Conservation (phyloP, 129 eudicot species). For the Solidago caesia region DNA sequence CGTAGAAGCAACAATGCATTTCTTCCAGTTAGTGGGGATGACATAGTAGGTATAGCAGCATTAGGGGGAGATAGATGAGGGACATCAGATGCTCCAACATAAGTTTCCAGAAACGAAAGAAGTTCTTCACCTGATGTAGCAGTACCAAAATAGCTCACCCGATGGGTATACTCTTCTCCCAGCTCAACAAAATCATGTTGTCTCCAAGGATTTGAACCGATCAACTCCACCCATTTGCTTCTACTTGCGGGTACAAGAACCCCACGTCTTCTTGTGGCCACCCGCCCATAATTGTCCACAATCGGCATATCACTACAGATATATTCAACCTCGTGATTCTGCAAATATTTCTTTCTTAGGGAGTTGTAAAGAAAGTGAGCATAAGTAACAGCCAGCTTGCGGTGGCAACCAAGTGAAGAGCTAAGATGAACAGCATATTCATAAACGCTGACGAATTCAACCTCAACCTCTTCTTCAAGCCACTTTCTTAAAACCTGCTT, state of each 20-base stretch:
- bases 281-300: slow-evolving; percentile 39
- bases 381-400: slow-evolving; percentile 34
- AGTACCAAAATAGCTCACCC: slow-evolving; percentile 26
- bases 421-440: slow-evolving; percentile 32
- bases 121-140: slow-evolving; percentile 20
- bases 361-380: slow-evolving; percentile 45
- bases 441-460: slow-evolving; percentile 25
- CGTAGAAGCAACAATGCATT: slow-evolving; percentile 22
- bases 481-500: slow-evolving; percentile 25
- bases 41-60: slow-evolving; percentile 36
- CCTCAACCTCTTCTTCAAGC: slow-evolving; percentile 33
- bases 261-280: slow-evolving; percentile 16
- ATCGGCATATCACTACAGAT: slow-evolving; percentile 41
- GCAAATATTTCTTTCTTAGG: slow-evolving; percentile 1
- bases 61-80: slow-evolving; percentile 45
- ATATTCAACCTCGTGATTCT: not conserved
- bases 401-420: slow-evolving; percentile 4
- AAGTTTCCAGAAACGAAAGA: slow-evolving; percentile 23
- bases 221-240: slow-evolving; percentile 51
- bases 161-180: slow-evolving; percentile 40
- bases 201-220: slow-evolving; percentile 46
- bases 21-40: slow-evolving; percentile 27
- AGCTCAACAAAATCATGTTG: slow-evolving; percentile 44
- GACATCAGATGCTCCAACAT: slow-evolving; percentile 42
- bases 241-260: slow-evolving; percentile 56